A percentile compares a stretch with the other conserved stretches of the same genome.
phyloP scores from a whole-genome alignment of 208 protist genomes.

The Trichomonas gallinae region DNA sequence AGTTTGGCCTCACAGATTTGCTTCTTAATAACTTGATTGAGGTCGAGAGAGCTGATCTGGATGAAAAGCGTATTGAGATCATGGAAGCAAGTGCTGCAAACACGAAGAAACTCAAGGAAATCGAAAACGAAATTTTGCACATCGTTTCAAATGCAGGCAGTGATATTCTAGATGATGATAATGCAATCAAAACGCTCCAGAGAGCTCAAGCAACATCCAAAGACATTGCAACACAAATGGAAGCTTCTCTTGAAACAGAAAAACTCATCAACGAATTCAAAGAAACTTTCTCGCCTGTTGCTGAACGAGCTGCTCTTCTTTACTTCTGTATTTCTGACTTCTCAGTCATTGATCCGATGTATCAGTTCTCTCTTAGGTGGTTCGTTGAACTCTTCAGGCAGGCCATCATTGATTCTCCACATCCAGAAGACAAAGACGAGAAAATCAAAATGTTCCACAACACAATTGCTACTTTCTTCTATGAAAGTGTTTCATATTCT shows the following conservation, averaged over 20 bases:
- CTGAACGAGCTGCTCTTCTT: slow-evolving; percentile 74
- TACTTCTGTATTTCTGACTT: slow-evolving; percentile 93
- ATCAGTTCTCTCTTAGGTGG: slow-evolving; percentile 90
- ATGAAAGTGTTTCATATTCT: slow-evolving; percentile 46
- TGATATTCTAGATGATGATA: slow-evolving; percentile 87
- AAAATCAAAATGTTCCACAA: not conserved
- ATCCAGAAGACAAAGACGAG: not conserved
- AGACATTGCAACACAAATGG: slow-evolving; percentile 73
- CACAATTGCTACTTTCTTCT: not conserved
- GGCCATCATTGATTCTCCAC: not conserved
- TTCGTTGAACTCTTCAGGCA: slow-evolving; percentile 81
- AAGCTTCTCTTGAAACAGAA: slow-evolving; percentile 50
- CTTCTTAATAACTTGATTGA: slow-evolving; percentile 45
- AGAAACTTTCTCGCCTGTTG: slow-evolving; percentile 79
- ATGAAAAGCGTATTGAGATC: slow-evolving; percentile 58
- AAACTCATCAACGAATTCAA: slow-evolving; percentile 59
- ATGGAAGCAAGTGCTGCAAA: slow-evolving; percentile 73
- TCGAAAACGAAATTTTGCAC: slow-evolving; percentile 74
- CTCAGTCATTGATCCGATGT: slow-evolving; percentile 87
- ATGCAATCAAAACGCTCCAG: slow-evolving; percentile 82
- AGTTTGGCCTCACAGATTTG: slow-evolving; percentile 51
- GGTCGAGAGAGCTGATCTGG: slow-evolving; percentile 48
- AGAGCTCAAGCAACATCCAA: slow-evolving; percentile 75
- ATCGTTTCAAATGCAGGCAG: slow-evolving; percentile 68
- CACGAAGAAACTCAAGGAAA: slow-evolving; percentile 71